These are phyloP conservation scores for Nemania sp. DNA, from an alignment of 2,329 filamentous ascomycete genomes.

Conservation along the genomic window DNA sequence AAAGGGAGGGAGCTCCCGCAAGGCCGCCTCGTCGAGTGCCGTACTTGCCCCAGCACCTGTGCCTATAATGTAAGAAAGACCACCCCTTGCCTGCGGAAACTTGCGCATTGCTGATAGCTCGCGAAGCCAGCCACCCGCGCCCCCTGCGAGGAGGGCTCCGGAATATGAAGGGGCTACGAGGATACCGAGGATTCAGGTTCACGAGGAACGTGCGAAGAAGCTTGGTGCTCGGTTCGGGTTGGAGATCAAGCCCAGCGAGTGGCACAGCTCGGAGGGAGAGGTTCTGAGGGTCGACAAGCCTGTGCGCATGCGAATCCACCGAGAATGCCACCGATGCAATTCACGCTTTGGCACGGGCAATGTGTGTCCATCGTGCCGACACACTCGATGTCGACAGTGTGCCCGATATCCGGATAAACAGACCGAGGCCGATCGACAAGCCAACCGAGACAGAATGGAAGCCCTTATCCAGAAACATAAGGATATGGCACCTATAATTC, in stretches of 20 bases:
- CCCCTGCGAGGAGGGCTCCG: slow-evolving; percentile 23
- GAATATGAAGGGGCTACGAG: slow-evolving; percentile 41
- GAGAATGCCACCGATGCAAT: slow-evolving; percentile 80
- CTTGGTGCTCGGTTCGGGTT: slow-evolving; percentile 60
- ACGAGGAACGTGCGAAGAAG: slow-evolving; percentile 61
- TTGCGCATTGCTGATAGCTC: slow-evolving; percentile 24
- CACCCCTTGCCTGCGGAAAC: neutral
- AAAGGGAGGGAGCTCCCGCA: slow-evolving; percentile 45
- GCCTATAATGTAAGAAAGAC: slow-evolving; percentile 31
- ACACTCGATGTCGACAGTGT: slow-evolving; percentile 81
- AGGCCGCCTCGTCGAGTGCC: slow-evolving; percentile 17
- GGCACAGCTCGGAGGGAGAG: slow-evolving; percentile 57
- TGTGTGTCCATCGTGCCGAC: slow-evolving; percentile 76
- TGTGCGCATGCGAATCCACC: slow-evolving; percentile 77
- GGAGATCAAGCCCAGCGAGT: slow-evolving; percentile 59
- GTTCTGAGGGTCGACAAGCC: slow-evolving; percentile 72
- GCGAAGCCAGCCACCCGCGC: slow-evolving; percentile 29
- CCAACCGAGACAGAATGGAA: slow-evolving; percentile 56
- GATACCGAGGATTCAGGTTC: slow-evolving; percentile 55
- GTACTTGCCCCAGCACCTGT: slow-evolving; percentile 19
- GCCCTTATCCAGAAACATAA: slow-evolving; percentile 58
- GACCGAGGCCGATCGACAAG: slow-evolving; percentile 58
- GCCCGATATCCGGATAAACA: slow-evolving; percentile 72
- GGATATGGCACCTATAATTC: slow-evolving; percentile 58
- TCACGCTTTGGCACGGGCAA: slow-evolving; percentile 74